Conservation (phyloP, 169 alveolate genomes). For the Plasmodium yoelii region DNA sequence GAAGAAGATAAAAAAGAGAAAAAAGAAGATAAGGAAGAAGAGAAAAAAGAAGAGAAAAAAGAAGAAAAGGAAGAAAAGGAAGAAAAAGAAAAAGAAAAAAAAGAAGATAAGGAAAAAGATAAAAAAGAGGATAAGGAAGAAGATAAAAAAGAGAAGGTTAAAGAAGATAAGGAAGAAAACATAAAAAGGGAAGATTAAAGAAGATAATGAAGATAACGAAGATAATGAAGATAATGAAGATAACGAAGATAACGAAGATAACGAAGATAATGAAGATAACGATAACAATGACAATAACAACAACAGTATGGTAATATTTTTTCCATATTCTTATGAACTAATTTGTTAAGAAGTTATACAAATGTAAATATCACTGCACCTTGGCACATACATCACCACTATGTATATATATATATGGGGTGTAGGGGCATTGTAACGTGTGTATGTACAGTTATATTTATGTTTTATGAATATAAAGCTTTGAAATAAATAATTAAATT, state of each 20-base stretch:
- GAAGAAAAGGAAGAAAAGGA: conserved; percentile 59
- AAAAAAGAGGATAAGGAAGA: conserved; percentile 22
- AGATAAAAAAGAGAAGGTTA: not conserved
- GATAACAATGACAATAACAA: not conserved
- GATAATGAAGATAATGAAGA: conserved; percentile 3
- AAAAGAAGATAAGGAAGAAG: conserved; percentile 79
- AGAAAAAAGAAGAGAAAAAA: conserved; percentile 8
- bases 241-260: not conserved
- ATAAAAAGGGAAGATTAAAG: conserved; percentile 13
- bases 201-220: not conserved
- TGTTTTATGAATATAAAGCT: too few species aligned
- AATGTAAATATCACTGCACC: too few species aligned
- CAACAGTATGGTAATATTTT: too few species aligned
- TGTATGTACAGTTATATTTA: too few species aligned
- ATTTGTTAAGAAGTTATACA: too few species aligned
- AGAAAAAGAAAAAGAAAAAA: conserved; percentile 27
- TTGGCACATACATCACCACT: too few species aligned
- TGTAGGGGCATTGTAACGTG: too few species aligned
- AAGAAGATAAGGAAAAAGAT: conserved; percentile 13
- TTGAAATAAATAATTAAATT: too few species aligned
- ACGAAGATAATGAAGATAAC: not conserved
- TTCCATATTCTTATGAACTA: too few species aligned
- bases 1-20: conserved; percentile 69
- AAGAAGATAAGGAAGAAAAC: conserved; percentile 9
- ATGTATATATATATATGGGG: too few species aligned